Evolutionary conservation across 1,284 basidiomycete species (phyloP).

Genomic region (Heterobasidion irregulare): DNA sequence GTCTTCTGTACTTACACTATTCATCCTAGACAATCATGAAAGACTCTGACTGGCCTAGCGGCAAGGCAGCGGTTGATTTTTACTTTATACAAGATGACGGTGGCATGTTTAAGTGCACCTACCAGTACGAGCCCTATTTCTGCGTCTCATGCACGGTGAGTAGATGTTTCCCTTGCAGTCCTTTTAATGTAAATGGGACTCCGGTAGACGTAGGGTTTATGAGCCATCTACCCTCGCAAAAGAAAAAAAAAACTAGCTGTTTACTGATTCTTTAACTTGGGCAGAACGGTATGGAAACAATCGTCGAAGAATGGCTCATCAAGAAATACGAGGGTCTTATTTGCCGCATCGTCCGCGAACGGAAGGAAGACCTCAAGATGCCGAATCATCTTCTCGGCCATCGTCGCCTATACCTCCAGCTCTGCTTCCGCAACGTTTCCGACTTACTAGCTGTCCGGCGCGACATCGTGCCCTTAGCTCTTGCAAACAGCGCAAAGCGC

Average conservation of each 20-base stretch:
- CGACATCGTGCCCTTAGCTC: conserved; percentile 86
- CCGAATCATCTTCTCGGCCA: conserved; percentile 97
- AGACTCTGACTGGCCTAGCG: conserved; percentile 73
- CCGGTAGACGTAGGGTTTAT: too few relatives aligned
- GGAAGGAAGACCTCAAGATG: conserved; percentile 91
- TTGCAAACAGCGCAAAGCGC: conserved; percentile 88
- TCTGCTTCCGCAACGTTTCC: conserved; percentile 89
- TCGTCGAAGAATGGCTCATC: conserved; percentile 93
- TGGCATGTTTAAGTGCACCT: conserved; percentile 91
- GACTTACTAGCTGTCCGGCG: conserved; percentile 86
- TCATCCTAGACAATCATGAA: conserved; percentile 68
- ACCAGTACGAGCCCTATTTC: conserved; percentile 94
- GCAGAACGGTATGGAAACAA: conserved; percentile 80
- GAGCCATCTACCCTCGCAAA: background rate
- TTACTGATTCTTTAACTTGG: background rate
- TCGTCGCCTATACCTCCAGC: conserved; percentile 79
- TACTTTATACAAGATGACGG: conserved; percentile 99
- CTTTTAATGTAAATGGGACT: too few relatives aligned
- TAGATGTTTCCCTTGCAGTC: background rate
- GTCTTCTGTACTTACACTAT: background rate
- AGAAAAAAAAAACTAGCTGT: background rate
- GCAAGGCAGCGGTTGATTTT: conserved; percentile 89
- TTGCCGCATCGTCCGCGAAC: conserved; percentile 68
- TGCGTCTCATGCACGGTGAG: conserved; percentile 83
- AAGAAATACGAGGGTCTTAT: conserved; percentile 91